Percentiles rank a stretch among this genome's conserved stretches.
Evolutionary conservation across 2,329 filamentous ascomycete genomes (phyloP).

Genomic region (Alternaria triticimaculans): DNA sequence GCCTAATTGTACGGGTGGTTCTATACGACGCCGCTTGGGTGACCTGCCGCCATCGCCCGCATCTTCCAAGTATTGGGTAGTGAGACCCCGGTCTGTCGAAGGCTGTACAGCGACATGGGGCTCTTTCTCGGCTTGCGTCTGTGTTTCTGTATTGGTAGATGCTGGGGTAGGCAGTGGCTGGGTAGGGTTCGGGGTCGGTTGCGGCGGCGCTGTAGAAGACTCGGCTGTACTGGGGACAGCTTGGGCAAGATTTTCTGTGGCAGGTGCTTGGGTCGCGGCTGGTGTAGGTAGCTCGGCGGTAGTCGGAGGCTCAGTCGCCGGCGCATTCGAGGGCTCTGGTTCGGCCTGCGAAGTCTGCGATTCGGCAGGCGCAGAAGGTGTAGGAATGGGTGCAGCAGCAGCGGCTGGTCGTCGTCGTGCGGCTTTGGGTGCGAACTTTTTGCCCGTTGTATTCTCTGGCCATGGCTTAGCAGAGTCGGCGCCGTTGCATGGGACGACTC

Average conservation of each 20-base stretch:
- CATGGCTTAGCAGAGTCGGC: conserved; percentile 21
- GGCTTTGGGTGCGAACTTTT: conserved; percentile 58
- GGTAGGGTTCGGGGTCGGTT: background rate
- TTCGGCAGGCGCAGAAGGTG: conserved; percentile 14
- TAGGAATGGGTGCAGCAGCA: conserved; percentile 18
- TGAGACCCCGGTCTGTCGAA: background rate
- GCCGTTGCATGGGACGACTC: conserved; percentile 15
- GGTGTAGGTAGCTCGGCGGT: conserved; percentile 33
- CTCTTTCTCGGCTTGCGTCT: background rate
- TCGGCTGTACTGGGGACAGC: conserved; percentile 1
- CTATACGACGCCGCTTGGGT: conserved; percentile 31
- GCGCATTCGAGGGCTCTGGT: conserved; percentile 9
- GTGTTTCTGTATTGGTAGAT: background rate
- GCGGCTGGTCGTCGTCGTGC: conserved; percentile 52
- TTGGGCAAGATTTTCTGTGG: conserved; percentile 7
- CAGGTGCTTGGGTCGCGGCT: conserved; percentile 30
- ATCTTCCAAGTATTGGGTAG: conserved; percentile 14
- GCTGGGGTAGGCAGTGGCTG: background rate
- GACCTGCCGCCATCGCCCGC: conserved; percentile 19
- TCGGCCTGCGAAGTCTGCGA: conserved; percentile 14
- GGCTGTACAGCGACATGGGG: background rate
- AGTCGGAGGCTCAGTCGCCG: conserved; percentile 17
- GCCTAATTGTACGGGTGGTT: conserved; percentile 3
- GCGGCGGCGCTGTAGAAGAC: background rate
- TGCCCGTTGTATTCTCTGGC: conserved; percentile 52